Base-by-base conservation (phyloP, 1,139 yeast species). In the Blastobotrys raffinosifermentans region DNA sequence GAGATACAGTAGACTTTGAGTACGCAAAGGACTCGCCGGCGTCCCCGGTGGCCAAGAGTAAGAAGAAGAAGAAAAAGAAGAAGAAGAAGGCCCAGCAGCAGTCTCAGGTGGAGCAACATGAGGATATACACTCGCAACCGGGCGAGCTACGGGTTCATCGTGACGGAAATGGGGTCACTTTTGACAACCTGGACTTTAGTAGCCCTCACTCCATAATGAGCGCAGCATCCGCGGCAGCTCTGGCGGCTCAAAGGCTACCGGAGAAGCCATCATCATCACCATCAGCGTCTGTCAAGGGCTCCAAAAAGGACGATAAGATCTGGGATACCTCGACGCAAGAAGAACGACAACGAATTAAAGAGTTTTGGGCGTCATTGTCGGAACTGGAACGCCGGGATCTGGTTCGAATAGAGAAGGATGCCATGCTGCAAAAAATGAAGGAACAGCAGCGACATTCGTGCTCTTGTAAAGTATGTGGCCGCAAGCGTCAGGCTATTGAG, bases 381-480 rank as follows among this genome's bases (percentile, higher is more conserved):
- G 72, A 75, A 20, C 71, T 70, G 2, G 79, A 75, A 46, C 82
- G 84, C 50, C 67, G 74, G 48, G 67, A 73, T 29, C 69, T 87
- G 26, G 75, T 85, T 20, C 69, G 72, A 49, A 73, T 84, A 33
- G 87, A 82, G 50, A 81, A 80, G 56, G 75, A 75, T 37, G 78
- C 85, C 26, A 80, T 85, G 2, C 67, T 82, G 61, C 73, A 72
- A 41, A 69, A 77, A 40, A 75, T 84, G 61, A 74, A 73, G 45
- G 74, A 72, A 37, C 79, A 77, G 51, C 80, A 70, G 51, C 63
- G 64, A 49, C 67, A 60, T 49, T 60, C 57, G 5, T 87, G 96
- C 57, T 72, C 77, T 40, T 89, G 97, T 57, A 66, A 78, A 4
- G 78, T 78, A 20, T 89, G 97, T 61, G 94, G 93, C 1, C 72